Evolutionary conservation across 176 grass and related monocot species (phyloP).

Genomic region (Urochloa ruziziensis): DNA sequence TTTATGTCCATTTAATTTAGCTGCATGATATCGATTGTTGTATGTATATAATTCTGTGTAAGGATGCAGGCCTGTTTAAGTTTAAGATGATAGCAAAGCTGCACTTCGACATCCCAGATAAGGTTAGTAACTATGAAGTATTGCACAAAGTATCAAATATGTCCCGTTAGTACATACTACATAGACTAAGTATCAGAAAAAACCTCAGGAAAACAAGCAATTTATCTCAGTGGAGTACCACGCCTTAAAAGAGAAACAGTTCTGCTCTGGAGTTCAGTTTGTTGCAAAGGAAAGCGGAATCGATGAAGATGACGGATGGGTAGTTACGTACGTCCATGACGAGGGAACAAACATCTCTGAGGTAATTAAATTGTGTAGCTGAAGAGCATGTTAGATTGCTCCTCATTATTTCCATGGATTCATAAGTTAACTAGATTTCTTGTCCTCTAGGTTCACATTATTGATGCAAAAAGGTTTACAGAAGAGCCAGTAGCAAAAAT

Average conservation of each 20-base stretch:
- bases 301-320: constrained; percentile 50
- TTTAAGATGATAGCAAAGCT: constrained; percentile 51
- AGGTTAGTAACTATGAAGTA: constrained; percentile 19
- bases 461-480: constrained; percentile 46
- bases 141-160: background rate
- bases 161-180: background rate
- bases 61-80: constrained; percentile 35
- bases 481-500: constrained; percentile 30
- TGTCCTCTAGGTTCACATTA: constrained; percentile 42
- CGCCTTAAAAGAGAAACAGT: constrained; percentile 13
- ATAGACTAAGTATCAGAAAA: background rate
- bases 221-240: constrained; percentile 40
- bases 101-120: constrained; percentile 27
- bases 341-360: constrained; percentile 23
- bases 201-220: constrained; percentile 25
- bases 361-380: constrained; percentile 13
- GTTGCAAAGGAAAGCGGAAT: constrained; percentile 25
- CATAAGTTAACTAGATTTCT: background rate
- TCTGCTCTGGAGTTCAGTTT: constrained; percentile 50
- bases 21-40: background rate
- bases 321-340: constrained; percentile 40
- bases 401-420: background rate
- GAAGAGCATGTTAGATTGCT: background rate
- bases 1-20: background rate
- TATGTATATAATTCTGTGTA: background rate